These are phyloP conservation scores for Dicorynia guianensis DNA, from an alignment of 306 rosid species.

Conservation along the genomic window DNA sequence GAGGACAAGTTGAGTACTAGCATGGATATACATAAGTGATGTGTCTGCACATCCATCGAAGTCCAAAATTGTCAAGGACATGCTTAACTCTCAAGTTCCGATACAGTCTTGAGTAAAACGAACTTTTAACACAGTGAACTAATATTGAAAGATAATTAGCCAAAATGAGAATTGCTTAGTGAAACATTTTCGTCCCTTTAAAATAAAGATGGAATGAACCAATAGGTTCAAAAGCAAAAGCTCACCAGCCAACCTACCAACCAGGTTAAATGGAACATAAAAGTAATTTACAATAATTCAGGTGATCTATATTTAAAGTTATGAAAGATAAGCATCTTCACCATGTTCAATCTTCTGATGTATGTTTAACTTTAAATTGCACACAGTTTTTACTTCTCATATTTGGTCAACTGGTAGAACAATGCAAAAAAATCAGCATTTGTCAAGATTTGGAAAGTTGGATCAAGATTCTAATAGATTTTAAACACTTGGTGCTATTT, in stretches of 20 bases:
- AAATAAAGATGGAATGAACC: not conserved
- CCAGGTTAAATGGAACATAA: constrained; percentile 1
- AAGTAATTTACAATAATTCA: not conserved
- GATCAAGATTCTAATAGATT: constrained; percentile 10
- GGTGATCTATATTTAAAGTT: not conserved
- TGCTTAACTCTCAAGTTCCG: not conserved
- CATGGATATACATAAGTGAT: not conserved
- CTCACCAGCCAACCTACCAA: not conserved
- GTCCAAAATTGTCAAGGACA: not conserved
- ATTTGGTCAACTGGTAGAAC: too few relatives aligned
- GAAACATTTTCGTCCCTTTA: not conserved
- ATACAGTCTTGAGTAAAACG: not conserved
- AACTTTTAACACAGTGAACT: not conserved
- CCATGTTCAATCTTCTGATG: too few relatives aligned
- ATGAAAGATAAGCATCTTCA: too few relatives aligned
- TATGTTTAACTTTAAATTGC: too few relatives aligned
- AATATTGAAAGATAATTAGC: not conserved
- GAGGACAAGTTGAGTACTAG: not conserved
- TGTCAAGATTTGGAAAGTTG: not conserved
- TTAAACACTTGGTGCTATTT: constrained; percentile 2
- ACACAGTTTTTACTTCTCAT: too few relatives aligned
- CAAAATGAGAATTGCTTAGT: not conserved
- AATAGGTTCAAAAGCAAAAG: not conserved
- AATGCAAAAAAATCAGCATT: too few relatives aligned
- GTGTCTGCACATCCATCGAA: not conserved